Base-by-base conservation (phyloP, 352 stramenopile species). In the Phytopythium kandeliae region DNA sequence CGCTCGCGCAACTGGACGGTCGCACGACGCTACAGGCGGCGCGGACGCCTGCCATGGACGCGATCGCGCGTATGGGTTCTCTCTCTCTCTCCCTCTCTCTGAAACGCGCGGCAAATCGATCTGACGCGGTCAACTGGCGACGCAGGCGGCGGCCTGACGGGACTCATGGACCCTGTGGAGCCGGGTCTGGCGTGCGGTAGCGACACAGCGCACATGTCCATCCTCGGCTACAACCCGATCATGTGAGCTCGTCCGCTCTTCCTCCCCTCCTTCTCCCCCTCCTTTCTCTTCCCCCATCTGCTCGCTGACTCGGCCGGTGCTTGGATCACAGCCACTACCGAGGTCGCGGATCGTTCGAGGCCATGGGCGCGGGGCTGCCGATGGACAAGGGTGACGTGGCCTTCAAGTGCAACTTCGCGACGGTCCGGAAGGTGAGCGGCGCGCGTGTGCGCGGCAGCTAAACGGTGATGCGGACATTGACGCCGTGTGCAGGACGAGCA, bases 391-490 rank as follows among this genome's bases (percentile, higher is more conserved):
- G 85, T 21, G 80, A 95, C 49, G 81, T 95, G 15, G 85, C 85
- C 16, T 95, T 93, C 59, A 95, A 95, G 52, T 93, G 85, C 68
- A 95, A 95, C 63, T 95, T 95, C 61, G 85, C 82, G 6, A 92
- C 83, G 11, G 65, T 90, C 30, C 48, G 76, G 37, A 63, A 80
- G 60, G 71, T 77, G 30, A 2, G 40, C 15, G 13, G 2, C 3
- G 42, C 12, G 28, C 17, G 12, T 46, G 9, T 4, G 13, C 17
- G 28, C n/a, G n/a, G n/a, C n/a, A n/a, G n/a, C n/a, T n/a, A n/a
- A n/a, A n/a, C n/a, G n/a, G n/a, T n/a, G n/a, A n/a, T n/a, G n/a
- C n/a, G n/a, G n/a, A n/a, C n/a, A n/a, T n/a, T n/a, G n/a, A n/a
- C n/a, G n/a, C n/a, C n/a, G n/a, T n/a, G n/a, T n/a, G 34, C 34